phyloP scores from a whole-genome alignment of 345 rosid species.

The Aquilaria yunnanensis region DNA sequence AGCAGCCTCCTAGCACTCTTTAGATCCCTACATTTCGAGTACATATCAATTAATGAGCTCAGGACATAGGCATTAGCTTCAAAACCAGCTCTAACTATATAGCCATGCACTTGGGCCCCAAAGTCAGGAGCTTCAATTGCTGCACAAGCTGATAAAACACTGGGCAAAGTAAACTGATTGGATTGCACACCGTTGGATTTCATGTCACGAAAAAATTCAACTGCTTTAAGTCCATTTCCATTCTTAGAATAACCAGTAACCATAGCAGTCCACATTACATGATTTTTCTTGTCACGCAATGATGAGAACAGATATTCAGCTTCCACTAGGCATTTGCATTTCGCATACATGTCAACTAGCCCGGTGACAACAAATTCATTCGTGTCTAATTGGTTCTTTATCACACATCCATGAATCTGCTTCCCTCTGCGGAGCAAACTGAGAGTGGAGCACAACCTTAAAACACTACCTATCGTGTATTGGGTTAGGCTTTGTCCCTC shows the following conservation, averaged over 20 bases:
- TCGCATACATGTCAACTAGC: conserved; percentile 77
- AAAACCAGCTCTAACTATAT: conserved; percentile 61
- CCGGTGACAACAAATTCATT: conserved; percentile 65
- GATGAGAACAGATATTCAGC: conserved; percentile 59
- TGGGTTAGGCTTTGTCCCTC: conserved; percentile 50
- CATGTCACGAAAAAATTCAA: conserved; percentile 58
- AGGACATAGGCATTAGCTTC: conserved; percentile 60
- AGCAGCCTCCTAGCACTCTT: conserved; percentile 43
- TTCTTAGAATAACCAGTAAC: conserved; percentile 65
- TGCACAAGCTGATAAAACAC: conserved; percentile 69
- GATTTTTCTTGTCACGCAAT: conserved; percentile 35
- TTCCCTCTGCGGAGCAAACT: conserved; percentile 51
- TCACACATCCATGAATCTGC: conserved; percentile 60
- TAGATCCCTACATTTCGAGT: conserved; percentile 71
- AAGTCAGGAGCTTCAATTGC: conserved; percentile 36
- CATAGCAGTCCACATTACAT: conserved; percentile 88
- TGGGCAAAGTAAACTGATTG: conserved; percentile 80
- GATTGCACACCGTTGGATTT: conserved; percentile 42
- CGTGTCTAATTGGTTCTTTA: conserved; percentile 44
- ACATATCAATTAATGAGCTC: conserved; percentile 80
- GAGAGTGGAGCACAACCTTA: conserved; percentile 46
- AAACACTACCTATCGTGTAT: conserved; percentile 66
- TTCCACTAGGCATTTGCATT: conserved; percentile 53
- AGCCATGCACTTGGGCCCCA: conserved; percentile 73
- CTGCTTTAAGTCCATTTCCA: conserved; percentile 51